A percentile compares a stretch with the other conserved stretches of the same genome.
Conservation (phyloP, 306 rosid genomes). For the Castanea crenata region DNA sequence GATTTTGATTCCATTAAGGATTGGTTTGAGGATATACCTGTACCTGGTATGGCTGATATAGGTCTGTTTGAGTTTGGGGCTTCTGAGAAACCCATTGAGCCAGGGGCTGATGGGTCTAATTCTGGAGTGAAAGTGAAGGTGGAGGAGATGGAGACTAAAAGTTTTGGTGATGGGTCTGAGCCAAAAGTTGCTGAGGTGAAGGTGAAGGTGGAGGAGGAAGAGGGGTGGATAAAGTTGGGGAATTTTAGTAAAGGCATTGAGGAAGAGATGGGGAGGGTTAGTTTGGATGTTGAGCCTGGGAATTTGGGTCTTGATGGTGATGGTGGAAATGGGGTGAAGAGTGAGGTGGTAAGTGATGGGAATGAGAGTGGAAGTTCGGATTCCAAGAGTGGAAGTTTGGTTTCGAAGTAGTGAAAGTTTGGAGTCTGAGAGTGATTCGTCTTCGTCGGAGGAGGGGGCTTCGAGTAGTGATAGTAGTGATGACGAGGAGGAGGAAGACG, state of each 20-base stretch:
- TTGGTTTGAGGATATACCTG: slow-evolving; percentile 34
- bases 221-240: slow-evolving; percentile 19
- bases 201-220: slow-evolving; percentile 3
- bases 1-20: slow-evolving; percentile 52
- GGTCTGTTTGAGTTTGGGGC: slow-evolving; percentile 4
- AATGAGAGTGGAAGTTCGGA: slow-evolving; percentile 36
- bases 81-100: neutral
- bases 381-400: slow-evolving; percentile 24
- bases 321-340: slow-evolving; percentile 18
- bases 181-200: neutral
- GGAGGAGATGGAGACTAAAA: too few species aligned
- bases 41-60: slow-evolving; percentile 30
- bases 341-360: slow-evolving; percentile 5
- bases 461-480: slow-evolving; percentile 22
- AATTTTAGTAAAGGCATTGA: slow-evolving; percentile 31
- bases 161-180: too few species aligned
- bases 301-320: slow-evolving; percentile 18
- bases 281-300: slow-evolving; percentile 29
- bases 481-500: slow-evolving; percentile 6
- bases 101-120: slow-evolving; percentile 10
- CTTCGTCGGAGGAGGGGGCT: slow-evolving; percentile 24
- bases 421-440: slow-evolving; percentile 37
- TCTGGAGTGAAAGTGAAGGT: slow-evolving; percentile 14
- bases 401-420: slow-evolving; percentile 14
- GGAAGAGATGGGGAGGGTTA: slow-evolving; percentile 50